phyloP scores from a whole-genome alignment of 305 asterid genomes.

The Fraxinus paxiana region DNA sequence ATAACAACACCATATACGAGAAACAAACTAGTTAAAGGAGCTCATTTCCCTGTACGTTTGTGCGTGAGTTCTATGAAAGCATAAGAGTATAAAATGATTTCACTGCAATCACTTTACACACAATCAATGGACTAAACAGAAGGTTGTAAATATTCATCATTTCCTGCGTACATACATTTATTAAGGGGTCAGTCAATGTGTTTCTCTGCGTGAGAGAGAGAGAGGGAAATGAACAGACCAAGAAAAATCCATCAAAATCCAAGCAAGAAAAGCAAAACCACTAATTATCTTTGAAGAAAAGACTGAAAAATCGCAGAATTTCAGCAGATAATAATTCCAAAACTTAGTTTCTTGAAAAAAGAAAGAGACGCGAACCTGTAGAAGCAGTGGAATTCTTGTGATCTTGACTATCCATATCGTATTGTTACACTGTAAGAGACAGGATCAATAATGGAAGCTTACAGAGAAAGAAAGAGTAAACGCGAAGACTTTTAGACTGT shows the following conservation, averaged over 20 bases:
- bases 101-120: background rate
- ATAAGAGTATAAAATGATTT: background rate
- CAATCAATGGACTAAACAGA: background rate
- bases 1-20: background rate
- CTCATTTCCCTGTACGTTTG: background rate
- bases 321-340: slow-evolving; percentile 13
- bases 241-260: slow-evolving; percentile 20
- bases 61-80: background rate
- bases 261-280: slow-evolving; percentile 22
- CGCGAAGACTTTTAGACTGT: slow-evolving; percentile 18
- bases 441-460: slow-evolving; percentile 19
- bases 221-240: background rate
- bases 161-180: background rate
- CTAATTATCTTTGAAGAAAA: slow-evolving; percentile 13
- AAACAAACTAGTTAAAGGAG: background rate
- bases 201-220: background rate
- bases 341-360: slow-evolving; percentile 3
- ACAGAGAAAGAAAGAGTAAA: slow-evolving; percentile 13
- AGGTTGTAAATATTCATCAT: background rate
- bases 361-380: slow-evolving; percentile 32
- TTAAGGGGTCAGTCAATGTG: background rate
- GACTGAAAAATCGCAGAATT: background rate
- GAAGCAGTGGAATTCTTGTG: slow-evolving; percentile 34
- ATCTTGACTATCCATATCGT: slow-evolving; percentile 46
- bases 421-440: slow-evolving; percentile 7